Conservation (phyloP, 495 filamentous ascomycete species). For the Xylaria scruposa region DNA sequence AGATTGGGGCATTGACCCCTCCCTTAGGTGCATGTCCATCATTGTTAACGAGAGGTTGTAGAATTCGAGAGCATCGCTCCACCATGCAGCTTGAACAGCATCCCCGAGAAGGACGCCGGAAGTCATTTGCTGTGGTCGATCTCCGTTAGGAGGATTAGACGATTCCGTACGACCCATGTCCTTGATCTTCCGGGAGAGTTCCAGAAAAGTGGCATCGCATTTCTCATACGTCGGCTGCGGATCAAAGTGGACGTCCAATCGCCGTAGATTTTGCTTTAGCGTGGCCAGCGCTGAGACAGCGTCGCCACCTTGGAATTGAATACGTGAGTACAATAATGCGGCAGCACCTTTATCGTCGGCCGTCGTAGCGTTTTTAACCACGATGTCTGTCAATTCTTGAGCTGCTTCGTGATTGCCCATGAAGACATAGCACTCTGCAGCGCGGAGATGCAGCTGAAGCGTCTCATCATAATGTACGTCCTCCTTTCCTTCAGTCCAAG, state of each 20-base stretch:
- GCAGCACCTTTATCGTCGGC: constrained; percentile 78
- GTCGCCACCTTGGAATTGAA: constrained; percentile 75
- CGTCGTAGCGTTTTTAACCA: constrained; percentile 69
- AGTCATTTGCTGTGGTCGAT: constrained; percentile 64
- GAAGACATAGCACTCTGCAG: constrained; percentile 83
- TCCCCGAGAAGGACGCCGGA: constrained; percentile 79
- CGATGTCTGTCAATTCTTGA: constrained; percentile 64
- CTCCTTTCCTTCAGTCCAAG: constrained; percentile 72
- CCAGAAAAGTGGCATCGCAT: constrained; percentile 74
- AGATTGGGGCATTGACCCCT: constrained; percentile 73
- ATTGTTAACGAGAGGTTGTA: constrained; percentile 77
- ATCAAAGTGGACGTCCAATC: constrained; percentile 70
- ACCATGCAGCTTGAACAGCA: constrained; percentile 80
- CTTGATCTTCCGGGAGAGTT: constrained; percentile 64
- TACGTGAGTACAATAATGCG: constrained; percentile 78
- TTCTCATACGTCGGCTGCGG: constrained; percentile 71
- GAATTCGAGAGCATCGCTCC: constrained; percentile 76
- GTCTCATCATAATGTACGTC: constrained; percentile 90
- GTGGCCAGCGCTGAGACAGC: constrained; percentile 69
- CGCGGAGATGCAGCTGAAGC: constrained; percentile 71
- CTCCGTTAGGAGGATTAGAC: constrained; percentile 55
- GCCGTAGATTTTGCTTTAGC: constrained; percentile 69
- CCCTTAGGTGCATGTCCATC: constrained; percentile 69
- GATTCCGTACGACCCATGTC: constrained; percentile 63
- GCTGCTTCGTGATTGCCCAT: constrained; percentile 71